Conservation (phyloP, 164 flowering plant species). For the Echeveria elegans region DNA sequence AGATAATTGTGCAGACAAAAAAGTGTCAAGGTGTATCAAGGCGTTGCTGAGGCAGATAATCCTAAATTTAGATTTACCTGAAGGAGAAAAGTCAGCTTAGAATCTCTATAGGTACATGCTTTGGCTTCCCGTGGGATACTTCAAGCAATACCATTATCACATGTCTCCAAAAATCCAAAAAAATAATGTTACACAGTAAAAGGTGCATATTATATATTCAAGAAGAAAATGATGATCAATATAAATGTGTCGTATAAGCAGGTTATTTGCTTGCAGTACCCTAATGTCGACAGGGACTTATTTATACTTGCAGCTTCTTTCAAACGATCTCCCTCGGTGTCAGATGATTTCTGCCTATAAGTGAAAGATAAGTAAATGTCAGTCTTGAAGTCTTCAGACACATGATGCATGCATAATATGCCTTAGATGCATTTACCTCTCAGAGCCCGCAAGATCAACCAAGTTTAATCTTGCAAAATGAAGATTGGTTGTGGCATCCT, state of each 20-base stretch:
- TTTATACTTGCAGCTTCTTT: constrained; percentile 98
- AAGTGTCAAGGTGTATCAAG: constrained; percentile 10
- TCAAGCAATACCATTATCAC: constrained; percentile 90
- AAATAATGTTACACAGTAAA: constrained; percentile 1
- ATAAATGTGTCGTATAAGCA: not conserved
- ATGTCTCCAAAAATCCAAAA: constrained; percentile 46
- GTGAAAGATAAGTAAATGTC: not conserved
- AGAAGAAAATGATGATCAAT: constrained; percentile 11
- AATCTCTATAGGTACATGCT: constrained; percentile 95
- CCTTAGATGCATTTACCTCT: constrained; percentile 44
- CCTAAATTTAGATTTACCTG: constrained; percentile 46
- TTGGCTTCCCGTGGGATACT: constrained; percentile 86
- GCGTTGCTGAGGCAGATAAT: constrained; percentile 3
- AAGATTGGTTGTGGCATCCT: constrained; percentile 71
- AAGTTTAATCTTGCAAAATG: constrained; percentile 91
- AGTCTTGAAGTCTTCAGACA: not conserved
- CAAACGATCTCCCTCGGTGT: constrained; percentile 98
- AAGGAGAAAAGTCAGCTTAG: constrained; percentile 95
- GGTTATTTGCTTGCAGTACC: constrained; percentile 49
- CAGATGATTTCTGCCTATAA: constrained; percentile 92
- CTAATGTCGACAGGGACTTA: constrained; percentile 96
- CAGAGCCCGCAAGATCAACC: constrained; percentile 98
- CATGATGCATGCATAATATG: not conserved
- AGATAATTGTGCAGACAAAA: constrained; percentile 9
- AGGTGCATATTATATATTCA: constrained; percentile 20